These are phyloP conservation scores for Dioscorea cayenensis DNA, from an alignment of 116 monocot species.

Conservation along the genomic window DNA sequence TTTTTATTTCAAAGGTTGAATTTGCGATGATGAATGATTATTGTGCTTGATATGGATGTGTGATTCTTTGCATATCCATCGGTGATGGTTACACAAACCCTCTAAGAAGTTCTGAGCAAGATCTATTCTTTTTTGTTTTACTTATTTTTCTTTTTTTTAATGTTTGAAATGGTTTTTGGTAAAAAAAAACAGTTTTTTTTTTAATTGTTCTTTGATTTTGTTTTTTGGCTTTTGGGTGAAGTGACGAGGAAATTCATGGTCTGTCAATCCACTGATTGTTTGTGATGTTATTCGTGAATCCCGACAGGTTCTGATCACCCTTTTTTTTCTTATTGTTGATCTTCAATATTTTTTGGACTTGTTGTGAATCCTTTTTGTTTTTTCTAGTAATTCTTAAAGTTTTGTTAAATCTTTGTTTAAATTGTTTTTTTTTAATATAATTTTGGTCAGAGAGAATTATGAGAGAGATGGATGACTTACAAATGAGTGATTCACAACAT, in stretches of 20 bases:
- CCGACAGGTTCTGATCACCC: constrained; percentile 29
- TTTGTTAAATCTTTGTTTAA: too few relatives aligned
- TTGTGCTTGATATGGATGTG: constrained; percentile 9
- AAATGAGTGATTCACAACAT: too few relatives aligned
- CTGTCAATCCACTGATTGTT: constrained; percentile 37
- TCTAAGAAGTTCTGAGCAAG: constrained; percentile 30
- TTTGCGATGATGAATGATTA: constrained; percentile 10
- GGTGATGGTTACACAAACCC: constrained; percentile 22
- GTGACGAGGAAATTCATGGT: constrained; percentile 29
- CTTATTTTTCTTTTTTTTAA: not conserved
- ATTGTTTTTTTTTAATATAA: too few relatives aligned
- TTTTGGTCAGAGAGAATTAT: too few relatives aligned
- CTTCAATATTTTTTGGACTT: too few relatives aligned
- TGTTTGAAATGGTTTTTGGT: not conserved
- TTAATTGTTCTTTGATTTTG: too few relatives aligned
- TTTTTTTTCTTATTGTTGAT: too few relatives aligned
- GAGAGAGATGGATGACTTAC: too few relatives aligned
- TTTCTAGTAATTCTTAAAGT: too few relatives aligned
- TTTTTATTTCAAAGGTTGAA: not conserved
- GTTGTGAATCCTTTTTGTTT: too few relatives aligned
- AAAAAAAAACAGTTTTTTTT: too few relatives aligned
- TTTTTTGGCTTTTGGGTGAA: constrained; percentile 8
- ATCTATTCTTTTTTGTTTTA: not conserved
- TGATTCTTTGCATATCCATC: not conserved
- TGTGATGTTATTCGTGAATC: constrained; percentile 19